A percentile compares a stretch with the other conserved stretches of the same genome.
Evolutionary conservation across 176 grass and related monocot genomes (phyloP).

Genomic region (Avena eriantha): DNA sequence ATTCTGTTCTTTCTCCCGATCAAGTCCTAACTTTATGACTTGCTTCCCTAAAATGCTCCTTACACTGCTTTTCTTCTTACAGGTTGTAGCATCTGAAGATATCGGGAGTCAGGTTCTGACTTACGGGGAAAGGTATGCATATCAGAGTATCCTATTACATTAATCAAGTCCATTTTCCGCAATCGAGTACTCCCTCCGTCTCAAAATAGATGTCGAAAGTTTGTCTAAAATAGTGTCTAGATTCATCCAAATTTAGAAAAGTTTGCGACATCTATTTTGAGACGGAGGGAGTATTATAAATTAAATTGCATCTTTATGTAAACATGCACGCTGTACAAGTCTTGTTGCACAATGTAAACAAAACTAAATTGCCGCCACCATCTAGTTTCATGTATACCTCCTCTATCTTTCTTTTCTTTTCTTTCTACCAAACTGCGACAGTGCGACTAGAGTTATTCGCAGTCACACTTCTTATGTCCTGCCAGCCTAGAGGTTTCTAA

Average conservation of each 20-base stretch:
- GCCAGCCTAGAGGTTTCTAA: neutral
- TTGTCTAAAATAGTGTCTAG: too few relatives aligned
- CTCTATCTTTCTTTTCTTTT: conserved; percentile 1
- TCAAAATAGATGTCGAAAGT: too few relatives aligned
- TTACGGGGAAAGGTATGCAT: conserved; percentile 78
- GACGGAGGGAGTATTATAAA: neutral
- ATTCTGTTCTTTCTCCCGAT: conserved; percentile 32
- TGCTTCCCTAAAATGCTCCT: conserved; percentile 27
- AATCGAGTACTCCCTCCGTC: neutral
- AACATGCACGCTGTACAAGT: neutral
- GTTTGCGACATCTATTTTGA: too few relatives aligned
- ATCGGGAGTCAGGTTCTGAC: conserved; percentile 85
- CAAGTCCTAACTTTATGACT: conserved; percentile 10
- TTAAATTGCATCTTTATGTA: neutral
- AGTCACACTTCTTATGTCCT: conserved; percentile 1
- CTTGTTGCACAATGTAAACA: neutral
- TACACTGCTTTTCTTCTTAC: conserved; percentile 20
- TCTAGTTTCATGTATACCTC: neutral
- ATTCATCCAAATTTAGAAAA: too few relatives aligned
- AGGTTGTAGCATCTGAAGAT: conserved; percentile 84
- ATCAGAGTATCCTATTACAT: neutral
- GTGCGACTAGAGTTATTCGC: neutral
- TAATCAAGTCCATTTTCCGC: neutral
- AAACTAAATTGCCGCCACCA: neutral
- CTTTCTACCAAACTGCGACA: conserved; percentile 11